Evolutionary conservation across 495 filamentous ascomycete genomes (phyloP).

Genomic region (Penicillium coprophilum): DNA sequence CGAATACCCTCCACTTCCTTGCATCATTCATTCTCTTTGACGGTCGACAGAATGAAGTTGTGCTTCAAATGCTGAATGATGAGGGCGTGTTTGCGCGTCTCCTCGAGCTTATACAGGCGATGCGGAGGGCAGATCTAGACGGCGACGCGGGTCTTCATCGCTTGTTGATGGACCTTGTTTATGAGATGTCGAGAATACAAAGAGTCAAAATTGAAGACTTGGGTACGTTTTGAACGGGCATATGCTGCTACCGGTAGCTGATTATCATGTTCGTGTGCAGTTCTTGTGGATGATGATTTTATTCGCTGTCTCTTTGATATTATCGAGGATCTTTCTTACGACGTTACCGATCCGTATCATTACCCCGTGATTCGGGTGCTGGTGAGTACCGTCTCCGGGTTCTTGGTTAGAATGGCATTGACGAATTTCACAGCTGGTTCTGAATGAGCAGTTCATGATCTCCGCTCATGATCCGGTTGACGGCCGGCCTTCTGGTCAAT

Average conservation of each 20-base stretch:
- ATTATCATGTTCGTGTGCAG: constrained; percentile 27
- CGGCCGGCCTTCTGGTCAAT: constrained; percentile 39
- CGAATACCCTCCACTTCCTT: constrained; percentile 74
- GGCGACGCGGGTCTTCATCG: constrained; percentile 71
- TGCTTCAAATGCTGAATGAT: constrained; percentile 81
- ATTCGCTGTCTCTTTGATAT: constrained; percentile 80
- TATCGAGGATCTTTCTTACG: constrained; percentile 85
- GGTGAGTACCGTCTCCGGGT: constrained; percentile 49
- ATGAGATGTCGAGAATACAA: constrained; percentile 97
- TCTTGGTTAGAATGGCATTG: constrained; percentile 4
- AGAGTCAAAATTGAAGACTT: constrained; percentile 74
- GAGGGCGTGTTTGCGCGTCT: constrained; percentile 82
- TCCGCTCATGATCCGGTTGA: constrained; percentile 54
- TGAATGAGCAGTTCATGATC: constrained; percentile 99
- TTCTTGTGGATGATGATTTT: constrained; percentile 79
- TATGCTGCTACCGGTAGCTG: neutral
- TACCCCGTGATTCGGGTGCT: constrained; percentile 92
- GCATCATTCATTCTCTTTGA: constrained; percentile 88
- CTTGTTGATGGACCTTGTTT: constrained; percentile 81
- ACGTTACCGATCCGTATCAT: constrained; percentile 92
- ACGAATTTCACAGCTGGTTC: constrained; percentile 64
- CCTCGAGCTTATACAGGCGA: constrained; percentile 73
- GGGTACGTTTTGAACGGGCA: constrained; percentile 43
- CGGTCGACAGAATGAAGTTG: constrained; percentile 72
- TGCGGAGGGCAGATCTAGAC: constrained; percentile 60